These are phyloP conservation scores for Blumeriella jaapii DNA, from an alignment of 2,329 filamentous ascomycete species.

Conservation along the genomic window DNA sequence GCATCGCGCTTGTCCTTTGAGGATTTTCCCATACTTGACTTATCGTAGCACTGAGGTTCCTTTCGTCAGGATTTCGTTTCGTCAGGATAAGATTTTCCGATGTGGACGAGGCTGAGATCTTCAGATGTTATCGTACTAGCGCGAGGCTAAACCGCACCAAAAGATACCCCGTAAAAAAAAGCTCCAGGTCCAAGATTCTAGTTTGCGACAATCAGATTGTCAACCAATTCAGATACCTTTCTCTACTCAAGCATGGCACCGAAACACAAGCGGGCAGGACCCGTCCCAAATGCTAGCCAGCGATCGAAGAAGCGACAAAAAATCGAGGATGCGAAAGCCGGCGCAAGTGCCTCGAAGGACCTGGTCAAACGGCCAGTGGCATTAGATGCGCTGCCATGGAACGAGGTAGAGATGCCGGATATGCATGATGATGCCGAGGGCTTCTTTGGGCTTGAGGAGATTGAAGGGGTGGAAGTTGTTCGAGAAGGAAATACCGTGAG, in stretches of 20 bases:
- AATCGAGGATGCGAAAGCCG: constrained; percentile 17
- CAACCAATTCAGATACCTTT: too few relatives aligned
- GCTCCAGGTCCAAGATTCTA: constrained; percentile 1
- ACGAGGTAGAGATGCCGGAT: constrained; percentile 55
- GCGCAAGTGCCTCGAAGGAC: constrained; percentile 3
- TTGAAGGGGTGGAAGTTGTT: constrained; percentile 82
- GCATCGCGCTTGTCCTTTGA: constrained; percentile 98
- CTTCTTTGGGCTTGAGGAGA: constrained; percentile 84
- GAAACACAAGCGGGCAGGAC: constrained; percentile 22
- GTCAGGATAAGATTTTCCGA: too few relatives aligned
- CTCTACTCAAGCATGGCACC: too few relatives aligned
- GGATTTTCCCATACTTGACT: constrained; percentile 69
- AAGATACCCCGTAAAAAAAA: constrained; percentile 7
- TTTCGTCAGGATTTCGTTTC: too few relatives aligned
- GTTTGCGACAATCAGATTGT: too few relatives aligned
- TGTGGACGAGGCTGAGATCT: constrained; percentile 21
- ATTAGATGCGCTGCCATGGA: constrained; percentile 43
- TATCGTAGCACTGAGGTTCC: constrained; percentile 1
- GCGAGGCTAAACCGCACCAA: constrained; percentile 12
- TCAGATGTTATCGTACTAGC: constrained; percentile 13
- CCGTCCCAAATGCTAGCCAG: constrained; percentile 17
- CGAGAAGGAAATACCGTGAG: constrained; percentile 47
- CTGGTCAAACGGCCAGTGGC: constrained; percentile 32
- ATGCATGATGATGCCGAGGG: constrained; percentile 83
- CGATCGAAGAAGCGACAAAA: constrained; percentile 27